Base-by-base conservation (phyloP, 1,284 basidiomycete genomes). In the Papiliotrema fonsecae region DNA sequence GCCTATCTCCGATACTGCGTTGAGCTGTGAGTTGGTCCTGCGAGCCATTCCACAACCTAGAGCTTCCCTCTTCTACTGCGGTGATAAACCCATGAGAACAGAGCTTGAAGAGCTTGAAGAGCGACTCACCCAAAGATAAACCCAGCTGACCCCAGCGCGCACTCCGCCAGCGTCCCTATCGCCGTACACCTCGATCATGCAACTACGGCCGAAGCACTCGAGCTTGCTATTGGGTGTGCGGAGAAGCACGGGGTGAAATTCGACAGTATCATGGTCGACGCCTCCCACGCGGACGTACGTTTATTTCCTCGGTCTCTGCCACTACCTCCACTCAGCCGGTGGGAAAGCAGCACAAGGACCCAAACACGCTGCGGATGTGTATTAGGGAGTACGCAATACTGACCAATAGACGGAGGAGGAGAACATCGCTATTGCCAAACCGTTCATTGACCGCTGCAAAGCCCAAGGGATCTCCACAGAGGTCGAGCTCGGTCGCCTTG, bases 141-240 rank as follows among this genome's bases (percentile, higher is more conserved):
- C n/a, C n/a, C n/a, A n/a, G 7, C n/a, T 85, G 27, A 61, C 69
- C 85, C 13, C 57, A 86, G 85, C 5, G 67, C 67, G 10, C 69
- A 70, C 51, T 52, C 53, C 19, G 76, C 75, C 5, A 62, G 69
- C 2, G 72, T 77, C n/a, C 69, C 71, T 7, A 71, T 76, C 25
- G 59, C 68, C 42, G 65, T 76, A 36, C 68, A 77, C 63, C 58
- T 75, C 52, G 64, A 76, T 61, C 59, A 76, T 56, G 75, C 76
- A 11, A 76, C 76, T 43, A 74, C 75, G 52, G 71, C 67, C 28
- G 73, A 72, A 42, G 68, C 74, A 41, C 74, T 77, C 34, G 73
- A 74, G 45, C 67, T 72, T 14, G 72, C 75, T 0, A 59, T 75
- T 39, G 60, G 60, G 27, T 65, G 70, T 21, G 73, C 71, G 4